Percentiles rank a stretch among this genome's conserved stretches.
Evolutionary conservation across 2,329 filamentous ascomycete genomes (phyloP).

Genomic region (Ceratocystis diversiconidia): DNA sequence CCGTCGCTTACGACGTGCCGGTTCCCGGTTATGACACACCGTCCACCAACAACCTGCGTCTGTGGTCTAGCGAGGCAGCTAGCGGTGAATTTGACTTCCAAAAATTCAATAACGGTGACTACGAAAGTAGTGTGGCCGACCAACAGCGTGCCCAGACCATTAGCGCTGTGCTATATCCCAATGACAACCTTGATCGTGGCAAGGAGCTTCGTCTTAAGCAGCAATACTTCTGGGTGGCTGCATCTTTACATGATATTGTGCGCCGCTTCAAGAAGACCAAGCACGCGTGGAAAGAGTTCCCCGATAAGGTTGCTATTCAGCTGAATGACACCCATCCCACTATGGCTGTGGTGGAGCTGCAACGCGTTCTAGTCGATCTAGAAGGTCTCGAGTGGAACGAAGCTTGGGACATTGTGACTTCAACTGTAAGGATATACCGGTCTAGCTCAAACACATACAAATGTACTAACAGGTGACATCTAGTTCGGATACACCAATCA

Average conservation of each 20-base stretch:
- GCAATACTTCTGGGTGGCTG: slow-evolving; percentile 99
- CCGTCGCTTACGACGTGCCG: slow-evolving; percentile 83
- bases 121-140: slow-evolving; percentile 94
- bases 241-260: slow-evolving; percentile 90
- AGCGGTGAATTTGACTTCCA: slow-evolving; percentile 98
- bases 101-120: slow-evolving; percentile 97
- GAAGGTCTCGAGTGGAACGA: slow-evolving; percentile 89
- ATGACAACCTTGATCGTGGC: slow-evolving; percentile 89
- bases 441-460: neutral
- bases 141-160: slow-evolving; percentile 98
- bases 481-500: slow-evolving; percentile 96
- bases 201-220: slow-evolving; percentile 97
- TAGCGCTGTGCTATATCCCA: slow-evolving; percentile 91
- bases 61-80: slow-evolving; percentile 96
- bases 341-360: slow-evolving; percentile 86
- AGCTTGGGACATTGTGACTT: slow-evolving; percentile 69
- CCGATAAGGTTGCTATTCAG: slow-evolving; percentile 91
- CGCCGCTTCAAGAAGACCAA: slow-evolving; percentile 96
- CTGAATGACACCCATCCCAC: slow-evolving; percentile 97
- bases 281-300: slow-evolving; percentile 79
- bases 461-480: slow-evolving; percentile 4
- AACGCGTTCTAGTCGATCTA: slow-evolving; percentile 77
- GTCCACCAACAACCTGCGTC: slow-evolving; percentile 87
- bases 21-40: slow-evolving; percentile 82
- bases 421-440: slow-evolving; percentile 38